A percentile compares a stretch with the other conserved stretches of the same genome.
phyloP scores from a whole-genome alignment of 2,329 filamentous ascomycete genomes.

The Cladosporium sp. region DNA sequence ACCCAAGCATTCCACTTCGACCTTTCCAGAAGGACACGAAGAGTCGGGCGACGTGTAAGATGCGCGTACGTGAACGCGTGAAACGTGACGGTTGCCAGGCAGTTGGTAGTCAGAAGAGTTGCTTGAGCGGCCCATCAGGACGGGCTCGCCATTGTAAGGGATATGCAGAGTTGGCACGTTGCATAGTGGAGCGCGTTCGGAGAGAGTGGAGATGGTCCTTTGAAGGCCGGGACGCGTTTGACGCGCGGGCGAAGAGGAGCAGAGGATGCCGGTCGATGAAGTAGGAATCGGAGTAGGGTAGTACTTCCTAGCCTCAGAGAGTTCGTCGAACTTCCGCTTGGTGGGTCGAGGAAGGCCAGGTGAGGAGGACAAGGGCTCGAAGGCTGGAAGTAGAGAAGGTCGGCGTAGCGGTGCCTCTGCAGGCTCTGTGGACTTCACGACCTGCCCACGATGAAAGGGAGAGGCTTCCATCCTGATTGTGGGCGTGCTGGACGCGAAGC shows the following conservation, averaged over 20 bases:
- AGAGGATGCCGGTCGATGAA: constrained; percentile 87
- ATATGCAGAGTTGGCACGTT: constrained; percentile 81
- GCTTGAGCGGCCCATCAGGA: constrained; percentile 90
- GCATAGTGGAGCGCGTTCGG: constrained; percentile 80
- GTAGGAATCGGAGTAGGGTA: constrained; percentile 95
- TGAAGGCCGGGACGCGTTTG: constrained; percentile 53
- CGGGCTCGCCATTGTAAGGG: constrained; percentile 73
- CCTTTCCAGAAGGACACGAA: constrained; percentile 69
- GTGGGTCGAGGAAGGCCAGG: constrained; percentile 66
- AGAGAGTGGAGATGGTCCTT: constrained; percentile 64
- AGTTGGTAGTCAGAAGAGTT: constrained; percentile 95
- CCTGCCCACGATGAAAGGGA: constrained; percentile 15
- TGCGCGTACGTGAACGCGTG: constrained; percentile 88
- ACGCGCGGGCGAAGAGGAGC: constrained; percentile 69
- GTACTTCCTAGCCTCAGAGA: constrained; percentile 56
- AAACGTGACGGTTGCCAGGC: constrained; percentile 87
- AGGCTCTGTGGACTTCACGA: constrained; percentile 15
- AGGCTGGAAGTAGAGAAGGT: constrained; percentile 72
- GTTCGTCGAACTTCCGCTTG: constrained; percentile 63
- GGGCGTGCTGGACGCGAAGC: constrained; percentile 27
- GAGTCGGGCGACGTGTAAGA: constrained; percentile 72
- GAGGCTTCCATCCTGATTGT: constrained; percentile 28
- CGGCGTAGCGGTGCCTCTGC: constrained; percentile 31
- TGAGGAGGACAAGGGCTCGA: constrained; percentile 78
- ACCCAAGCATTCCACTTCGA: constrained; percentile 87